Conservation (phyloP, 2,329 filamentous ascomycete species). For the Ascochyta fabae region DNA sequence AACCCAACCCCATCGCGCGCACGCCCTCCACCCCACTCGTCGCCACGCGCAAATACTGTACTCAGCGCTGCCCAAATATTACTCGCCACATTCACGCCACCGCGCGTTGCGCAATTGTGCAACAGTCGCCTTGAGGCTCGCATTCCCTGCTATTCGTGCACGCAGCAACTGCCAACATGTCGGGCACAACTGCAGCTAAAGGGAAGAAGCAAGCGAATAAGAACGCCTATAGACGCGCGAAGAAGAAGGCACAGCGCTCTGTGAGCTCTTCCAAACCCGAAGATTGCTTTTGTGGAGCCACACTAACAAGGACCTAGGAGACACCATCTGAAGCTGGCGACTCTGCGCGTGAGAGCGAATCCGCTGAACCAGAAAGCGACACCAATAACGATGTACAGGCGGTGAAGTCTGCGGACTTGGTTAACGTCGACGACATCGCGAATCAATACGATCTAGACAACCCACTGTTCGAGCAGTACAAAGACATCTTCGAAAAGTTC, state of each 20-base stretch:
- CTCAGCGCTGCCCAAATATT: too few relatives aligned
- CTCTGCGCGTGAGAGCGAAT: slow-evolving; percentile 48
- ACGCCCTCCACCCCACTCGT: neutral
- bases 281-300: neutral
- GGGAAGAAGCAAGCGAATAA: slow-evolving; percentile 76
- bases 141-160: neutral
- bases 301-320: slow-evolving; percentile 42
- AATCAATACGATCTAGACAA: slow-evolving; percentile 69
- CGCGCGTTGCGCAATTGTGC: neutral
- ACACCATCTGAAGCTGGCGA: slow-evolving; percentile 40
- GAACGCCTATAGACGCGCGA: slow-evolving; percentile 89
- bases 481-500: slow-evolving; percentile 82
- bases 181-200: slow-evolving; percentile 33
- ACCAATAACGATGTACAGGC: slow-evolving; percentile 44
- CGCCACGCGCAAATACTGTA: neutral
- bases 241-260: slow-evolving; percentile 89
- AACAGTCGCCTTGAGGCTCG: neutral
- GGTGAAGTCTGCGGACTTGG: slow-evolving; percentile 56
- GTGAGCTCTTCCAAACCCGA: slow-evolving; percentile 43
- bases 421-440: slow-evolving; percentile 43
- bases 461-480: slow-evolving; percentile 83
- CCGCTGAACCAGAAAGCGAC: slow-evolving; percentile 42
- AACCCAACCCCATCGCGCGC: slow-evolving; percentile 9
- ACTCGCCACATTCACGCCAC: neutral
- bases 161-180: slow-evolving; percentile 28